Percentiles rank a stretch among this genome's conserved stretches.
Conservation (phyloP, 768 basidiomycete genomes). For the Tulasnella sp. region DNA sequence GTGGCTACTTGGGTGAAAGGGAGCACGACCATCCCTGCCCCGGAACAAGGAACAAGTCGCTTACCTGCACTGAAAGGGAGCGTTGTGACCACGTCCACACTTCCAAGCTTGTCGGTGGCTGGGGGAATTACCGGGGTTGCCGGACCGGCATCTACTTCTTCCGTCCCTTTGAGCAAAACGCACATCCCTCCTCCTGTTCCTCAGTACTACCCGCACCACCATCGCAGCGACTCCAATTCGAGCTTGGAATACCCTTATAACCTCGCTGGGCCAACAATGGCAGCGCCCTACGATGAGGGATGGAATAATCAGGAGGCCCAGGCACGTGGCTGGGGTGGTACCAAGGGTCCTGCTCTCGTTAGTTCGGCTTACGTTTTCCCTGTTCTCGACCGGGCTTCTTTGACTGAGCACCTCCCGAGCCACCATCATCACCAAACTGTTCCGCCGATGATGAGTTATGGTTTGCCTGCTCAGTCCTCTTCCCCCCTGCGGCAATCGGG, state of each 20-base stretch:
- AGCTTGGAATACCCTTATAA: background rate
- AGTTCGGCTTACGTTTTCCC: slow-evolving; percentile 12
- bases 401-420: slow-evolving; percentile 12
- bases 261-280: background rate
- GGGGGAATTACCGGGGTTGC: slow-evolving; percentile 1
- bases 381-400: slow-evolving; percentile 17
- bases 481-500: slow-evolving; percentile 10
- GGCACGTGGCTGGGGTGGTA: background rate
- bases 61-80: background rate
- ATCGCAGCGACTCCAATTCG: background rate
- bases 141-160: background rate
- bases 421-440: slow-evolving; percentile 21
- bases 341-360: slow-evolving; percentile 7
- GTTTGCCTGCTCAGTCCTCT: background rate
- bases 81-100: background rate
- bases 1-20: background rate
- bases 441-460: slow-evolving; percentile 20
- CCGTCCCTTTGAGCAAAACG: background rate
- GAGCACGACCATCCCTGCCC: background rate
- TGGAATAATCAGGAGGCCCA: background rate
- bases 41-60: background rate
- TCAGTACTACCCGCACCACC: background rate
- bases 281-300: background rate
- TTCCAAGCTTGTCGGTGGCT: slow-evolving; percentile 2
- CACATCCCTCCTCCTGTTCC: background rate